Evolutionary conservation across 495 filamentous ascomycete genomes (phyloP), one percentile per base, ranked within the genome.

Genomic region (Penicillium paradoxum): DNA sequence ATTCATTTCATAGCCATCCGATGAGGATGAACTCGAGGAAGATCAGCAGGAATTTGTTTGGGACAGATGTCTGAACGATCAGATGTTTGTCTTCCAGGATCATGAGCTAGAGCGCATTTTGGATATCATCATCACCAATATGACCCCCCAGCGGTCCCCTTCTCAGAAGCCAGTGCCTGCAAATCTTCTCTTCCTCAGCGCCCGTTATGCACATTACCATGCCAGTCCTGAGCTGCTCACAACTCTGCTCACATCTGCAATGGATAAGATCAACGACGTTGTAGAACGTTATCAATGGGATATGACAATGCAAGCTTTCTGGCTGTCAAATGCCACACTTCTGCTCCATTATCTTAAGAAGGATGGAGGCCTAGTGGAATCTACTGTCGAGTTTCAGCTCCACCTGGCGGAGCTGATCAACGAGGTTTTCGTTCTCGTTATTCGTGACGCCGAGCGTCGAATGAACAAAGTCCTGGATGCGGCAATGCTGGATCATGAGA

Each of bases 31-130:
- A 30, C 71, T 90, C 17, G 90, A 96, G 62, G 89, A 88, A 50
- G 90, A 96, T 48, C 82, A 84, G 38, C 90, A 95, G 62, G 93
- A 97, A 51, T 99, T 99, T 57, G 84, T 96, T n/a, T 99, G 93
- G 93, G 87, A 89, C 60, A 79, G 85, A 63, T 99, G 93, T 71
- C 73, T 96, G 39, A 90, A 96, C 63, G 93, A 99, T 67, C 93
- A 99, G 64, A 99, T 99, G 93, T 99, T 99, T 61, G 93, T 99
- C 21, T 97, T 99, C 67, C 95, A 97, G 71, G 95, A 99, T 48
- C 82, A 81, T 61, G 95, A 97, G 54, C 72, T 99, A 41, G 85
- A 88, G 45, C 82, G 84, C 49, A 96, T 97, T 53, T 80, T 99
- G 45, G 88, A 96, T 60, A 90, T 99, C 40, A 84, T 97, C 62